Evolutionary conservation across 2,329 filamentous ascomycete species (phyloP).

Genomic region (Ceratocystis alfenasii): DNA sequence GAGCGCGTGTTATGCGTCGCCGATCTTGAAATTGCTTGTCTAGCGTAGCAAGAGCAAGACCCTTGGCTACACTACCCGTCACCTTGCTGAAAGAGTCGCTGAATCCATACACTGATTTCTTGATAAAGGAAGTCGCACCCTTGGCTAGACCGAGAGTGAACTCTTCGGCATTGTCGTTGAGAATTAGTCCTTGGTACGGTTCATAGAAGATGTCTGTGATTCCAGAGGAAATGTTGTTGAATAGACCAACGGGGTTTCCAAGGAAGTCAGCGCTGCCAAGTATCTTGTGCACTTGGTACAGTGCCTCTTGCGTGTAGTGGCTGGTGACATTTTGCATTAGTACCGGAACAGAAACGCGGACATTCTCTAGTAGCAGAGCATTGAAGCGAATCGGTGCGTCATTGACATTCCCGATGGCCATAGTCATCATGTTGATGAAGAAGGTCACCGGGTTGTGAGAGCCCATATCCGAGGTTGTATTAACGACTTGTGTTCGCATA

Average conservation of each 20-base stretch:
- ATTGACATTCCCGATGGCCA: conserved; percentile 98
- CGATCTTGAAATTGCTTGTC: conserved; percentile 99
- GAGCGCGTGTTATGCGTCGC: conserved; percentile 79
- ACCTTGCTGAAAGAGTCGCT: conserved; percentile 97
- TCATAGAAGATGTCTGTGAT: conserved; percentile 99
- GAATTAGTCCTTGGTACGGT: conserved; percentile 92
- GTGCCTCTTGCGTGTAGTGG: conserved; percentile 92
- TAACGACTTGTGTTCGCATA: conserved; percentile 90
- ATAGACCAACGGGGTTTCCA: conserved; percentile 90
- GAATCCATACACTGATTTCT: conserved; percentile 96
- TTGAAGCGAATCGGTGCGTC: conserved; percentile 92
- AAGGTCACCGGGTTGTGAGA: conserved; percentile 95
- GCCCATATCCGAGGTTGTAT: conserved; percentile 86
- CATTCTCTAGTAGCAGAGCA: conserved; percentile 87
- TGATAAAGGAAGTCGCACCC: conserved; percentile 90
- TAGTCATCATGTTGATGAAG: conserved; percentile 94
- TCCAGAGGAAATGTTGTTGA: conserved; percentile 96
- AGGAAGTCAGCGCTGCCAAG: conserved; percentile 95
- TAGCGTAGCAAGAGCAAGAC: conserved; percentile 83
- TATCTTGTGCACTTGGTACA: conserved; percentile 95
- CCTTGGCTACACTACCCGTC: conserved; percentile 93
- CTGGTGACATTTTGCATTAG: conserved; percentile 77
- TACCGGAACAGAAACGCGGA: conserved; percentile 74
- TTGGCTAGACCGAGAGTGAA: conserved; percentile 92
- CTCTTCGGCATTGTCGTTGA: conserved; percentile 90